These are phyloP conservation scores for Aurantiochytrium sp. DNA, from an alignment of 108 stramenopile species.

Conservation along the genomic window DNA sequence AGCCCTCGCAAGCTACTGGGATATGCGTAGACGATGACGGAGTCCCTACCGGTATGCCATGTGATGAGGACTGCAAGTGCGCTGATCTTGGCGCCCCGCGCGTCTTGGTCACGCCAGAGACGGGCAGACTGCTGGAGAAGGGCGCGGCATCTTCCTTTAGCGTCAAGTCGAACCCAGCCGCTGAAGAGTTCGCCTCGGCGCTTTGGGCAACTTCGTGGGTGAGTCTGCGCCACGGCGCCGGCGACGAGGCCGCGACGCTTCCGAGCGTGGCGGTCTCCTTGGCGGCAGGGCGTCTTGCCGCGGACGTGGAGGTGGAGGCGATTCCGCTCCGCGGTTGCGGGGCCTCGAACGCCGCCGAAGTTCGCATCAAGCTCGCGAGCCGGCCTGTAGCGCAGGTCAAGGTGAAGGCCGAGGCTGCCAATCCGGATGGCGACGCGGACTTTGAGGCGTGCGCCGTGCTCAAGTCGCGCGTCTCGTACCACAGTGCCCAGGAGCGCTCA, in stretches of 20 bases:
- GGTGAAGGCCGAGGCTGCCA: too few relatives aligned
- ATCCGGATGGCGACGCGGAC: too few relatives aligned
- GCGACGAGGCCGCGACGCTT: background rate
- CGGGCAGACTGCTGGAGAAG: background rate
- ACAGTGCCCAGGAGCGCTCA: background rate
- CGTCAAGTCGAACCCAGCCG: background rate
- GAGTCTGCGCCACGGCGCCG: background rate
- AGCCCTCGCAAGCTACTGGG: background rate
- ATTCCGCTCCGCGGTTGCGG: background rate
- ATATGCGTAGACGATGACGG: background rate
- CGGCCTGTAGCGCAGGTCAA: background rate
- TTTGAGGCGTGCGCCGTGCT: background rate
- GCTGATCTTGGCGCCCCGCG: background rate
- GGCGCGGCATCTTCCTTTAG: background rate
- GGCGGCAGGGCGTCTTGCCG: too few relatives aligned
- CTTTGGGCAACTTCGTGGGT: background rate
- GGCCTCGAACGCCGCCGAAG: background rate
- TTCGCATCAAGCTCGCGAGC: background rate
- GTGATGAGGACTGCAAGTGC: background rate
- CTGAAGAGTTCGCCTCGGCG: background rate
- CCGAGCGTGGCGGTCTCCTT: background rate
- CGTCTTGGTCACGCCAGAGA: background rate
- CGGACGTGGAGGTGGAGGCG: background rate
- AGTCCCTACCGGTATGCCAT: background rate
- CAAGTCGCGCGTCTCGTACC: background rate